Conservation (phyloP, 2,329 filamentous ascomycete species). For the Neonectria punicea region DNA sequence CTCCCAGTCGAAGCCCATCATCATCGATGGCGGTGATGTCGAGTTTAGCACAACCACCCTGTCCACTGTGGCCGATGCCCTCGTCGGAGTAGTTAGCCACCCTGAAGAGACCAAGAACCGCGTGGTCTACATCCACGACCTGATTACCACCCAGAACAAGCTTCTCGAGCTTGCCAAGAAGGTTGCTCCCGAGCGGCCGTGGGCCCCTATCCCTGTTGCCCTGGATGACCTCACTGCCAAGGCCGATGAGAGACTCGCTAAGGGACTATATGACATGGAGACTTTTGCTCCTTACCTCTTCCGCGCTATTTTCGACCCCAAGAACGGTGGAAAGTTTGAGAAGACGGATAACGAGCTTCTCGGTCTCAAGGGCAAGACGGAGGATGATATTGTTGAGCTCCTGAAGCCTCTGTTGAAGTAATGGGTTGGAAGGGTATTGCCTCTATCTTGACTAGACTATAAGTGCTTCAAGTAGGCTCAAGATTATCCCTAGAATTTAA, state of each 20-base stretch:
- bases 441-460: too few species aligned
- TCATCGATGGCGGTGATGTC: constrained; percentile 63
- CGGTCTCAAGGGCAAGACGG: constrained; percentile 54
- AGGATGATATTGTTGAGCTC: constrained; percentile 52
- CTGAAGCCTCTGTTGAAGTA: constrained; percentile 36
- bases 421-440: not conserved
- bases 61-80: constrained; percentile 55
- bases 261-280: constrained; percentile 43
- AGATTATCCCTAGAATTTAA: not conserved
- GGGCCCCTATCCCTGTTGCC: constrained; percentile 54
- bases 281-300: constrained; percentile 49
- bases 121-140: constrained; percentile 57
- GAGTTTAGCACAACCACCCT: constrained; percentile 61
- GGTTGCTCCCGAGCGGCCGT: constrained; percentile 57
- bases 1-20: constrained; percentile 50
- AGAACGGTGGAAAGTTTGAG: constrained; percentile 47
- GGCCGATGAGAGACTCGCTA: constrained; percentile 45
- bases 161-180: constrained; percentile 60
- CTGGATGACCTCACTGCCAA: constrained; percentile 42
- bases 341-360: constrained; percentile 57
- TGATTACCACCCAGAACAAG: constrained; percentile 57
- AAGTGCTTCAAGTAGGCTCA: not conserved
- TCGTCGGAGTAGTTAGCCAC: constrained; percentile 60
- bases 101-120: constrained; percentile 65
- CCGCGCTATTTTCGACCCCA: constrained; percentile 45